phyloP scores from a whole-genome alignment of 1,284 basidiomycete genomes.

The Leccinum angustisporum region DNA sequence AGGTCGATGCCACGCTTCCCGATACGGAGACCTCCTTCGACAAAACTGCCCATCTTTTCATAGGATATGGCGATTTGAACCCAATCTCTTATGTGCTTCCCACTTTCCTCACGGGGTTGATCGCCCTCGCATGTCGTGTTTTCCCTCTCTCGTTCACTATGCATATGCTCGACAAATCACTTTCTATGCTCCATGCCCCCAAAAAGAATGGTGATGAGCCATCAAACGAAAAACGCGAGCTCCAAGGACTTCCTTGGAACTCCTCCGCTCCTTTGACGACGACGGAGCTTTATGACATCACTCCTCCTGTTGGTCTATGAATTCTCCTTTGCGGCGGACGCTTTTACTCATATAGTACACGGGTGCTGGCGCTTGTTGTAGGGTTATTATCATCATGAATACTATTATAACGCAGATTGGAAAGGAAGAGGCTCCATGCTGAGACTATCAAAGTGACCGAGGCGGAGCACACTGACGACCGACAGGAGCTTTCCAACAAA shows the following conservation, averaged over 20 bases:
- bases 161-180: conserved; percentile 37
- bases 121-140: conserved; percentile 46
- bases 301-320: conserved; percentile 51
- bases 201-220: conserved; percentile 34
- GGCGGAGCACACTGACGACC: neutral
- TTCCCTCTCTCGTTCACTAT: conserved; percentile 46
- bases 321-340: conserved; percentile 37
- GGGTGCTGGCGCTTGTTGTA: conserved; percentile 45
- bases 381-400: conserved; percentile 40
- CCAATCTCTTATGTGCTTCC: conserved; percentile 36
- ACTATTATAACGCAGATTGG: conserved; percentile 36
- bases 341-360: conserved; percentile 47
- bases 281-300: conserved; percentile 33
- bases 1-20: conserved; percentile 32
- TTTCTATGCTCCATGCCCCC: conserved; percentile 33
- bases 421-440: conserved; percentile 18
- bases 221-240: conserved; percentile 32
- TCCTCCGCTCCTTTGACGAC: conserved; percentile 21
- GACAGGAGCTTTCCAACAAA: conserved; percentile 26
- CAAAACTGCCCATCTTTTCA: conserved; percentile 25
- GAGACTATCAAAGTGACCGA: conserved; percentile 1
- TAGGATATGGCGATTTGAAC: conserved; percentile 26
- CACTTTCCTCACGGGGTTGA: conserved; percentile 41
- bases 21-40: conserved; percentile 32
- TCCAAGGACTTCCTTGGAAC: conserved; percentile 25